A percentile compares a stretch with the other conserved stretches of the same genome.
Conservation (phyloP, 306 rosid genomes). For the Coriaria nepalensis region DNA sequence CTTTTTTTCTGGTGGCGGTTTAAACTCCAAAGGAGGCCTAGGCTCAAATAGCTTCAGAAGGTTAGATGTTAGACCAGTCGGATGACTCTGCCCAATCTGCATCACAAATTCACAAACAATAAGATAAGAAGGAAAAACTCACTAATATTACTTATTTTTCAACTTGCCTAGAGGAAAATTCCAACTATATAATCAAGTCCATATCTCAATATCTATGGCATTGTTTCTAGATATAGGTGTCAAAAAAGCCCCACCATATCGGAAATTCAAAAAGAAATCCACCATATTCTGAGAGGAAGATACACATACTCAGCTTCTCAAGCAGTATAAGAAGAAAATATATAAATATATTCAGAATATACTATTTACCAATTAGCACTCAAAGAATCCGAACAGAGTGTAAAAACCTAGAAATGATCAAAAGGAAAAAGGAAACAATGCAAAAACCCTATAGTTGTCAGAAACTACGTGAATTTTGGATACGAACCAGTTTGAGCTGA, state of each 20-base stretch:
- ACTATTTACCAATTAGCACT: no score
- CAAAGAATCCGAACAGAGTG: no score
- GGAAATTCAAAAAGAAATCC: no score
- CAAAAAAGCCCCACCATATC: no score
- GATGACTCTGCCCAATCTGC: slow-evolving; percentile 99
- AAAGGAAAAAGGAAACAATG: not conserved
- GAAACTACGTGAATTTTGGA: not conserved
- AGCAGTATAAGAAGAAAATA: no score
- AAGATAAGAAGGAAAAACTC: not conserved
- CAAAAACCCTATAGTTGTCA: not conserved
- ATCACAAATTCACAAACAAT: slow-evolving; percentile 7
- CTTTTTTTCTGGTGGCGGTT: slow-evolving; percentile 93
- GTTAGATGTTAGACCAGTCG: slow-evolving; percentile 84
- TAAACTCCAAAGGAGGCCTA: slow-evolving; percentile 82
- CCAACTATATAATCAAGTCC: not conserved
- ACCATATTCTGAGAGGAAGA: no score
- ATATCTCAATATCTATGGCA: not conserved
- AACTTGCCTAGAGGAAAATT: no score
- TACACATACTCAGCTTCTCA: no score
- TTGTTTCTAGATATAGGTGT: not conserved
- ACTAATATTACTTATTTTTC: no score
- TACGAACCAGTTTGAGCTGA: slow-evolving; percentile 83
- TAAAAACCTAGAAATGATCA: no score
- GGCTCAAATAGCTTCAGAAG: slow-evolving; percentile 96
- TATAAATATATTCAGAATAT: no score